A percentile compares a stretch with the other conserved stretches of the same genome.
Evolutionary conservation across 306 rosid genomes (phyloP).

Genomic region (Citrullus mucosospermus): DNA sequence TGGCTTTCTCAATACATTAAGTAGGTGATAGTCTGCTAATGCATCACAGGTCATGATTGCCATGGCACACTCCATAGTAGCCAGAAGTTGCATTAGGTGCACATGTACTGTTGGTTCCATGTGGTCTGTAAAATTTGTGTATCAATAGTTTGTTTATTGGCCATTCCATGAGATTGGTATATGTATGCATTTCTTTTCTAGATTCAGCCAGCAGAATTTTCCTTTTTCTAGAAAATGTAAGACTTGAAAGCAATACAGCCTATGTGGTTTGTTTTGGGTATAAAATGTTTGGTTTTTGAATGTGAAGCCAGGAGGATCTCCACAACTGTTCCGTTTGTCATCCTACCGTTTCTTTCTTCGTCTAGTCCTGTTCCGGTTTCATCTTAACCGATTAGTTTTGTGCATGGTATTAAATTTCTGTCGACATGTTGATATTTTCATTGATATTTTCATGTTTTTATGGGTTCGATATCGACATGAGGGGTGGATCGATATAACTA

Average conservation of each 20-base stretch:
- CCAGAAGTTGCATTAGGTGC: conserved; percentile 6
- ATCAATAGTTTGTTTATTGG: conserved; percentile 10
- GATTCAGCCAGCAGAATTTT: not conserved
- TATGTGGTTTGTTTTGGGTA: conserved; percentile 1
- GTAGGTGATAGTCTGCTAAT: conserved; percentile 7
- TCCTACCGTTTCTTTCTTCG: not conserved
- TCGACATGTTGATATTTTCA: no score
- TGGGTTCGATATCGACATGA: no score
- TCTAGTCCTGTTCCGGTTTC: not conserved
- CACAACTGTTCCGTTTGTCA: not conserved
- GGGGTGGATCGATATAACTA: no score
- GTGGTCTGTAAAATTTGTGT: conserved; percentile 14
- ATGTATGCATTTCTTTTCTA: not conserved
- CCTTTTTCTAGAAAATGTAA: not conserved
- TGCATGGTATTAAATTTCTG: no score
- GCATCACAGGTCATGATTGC: not conserved
- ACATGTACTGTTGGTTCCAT: conserved; percentile 10
- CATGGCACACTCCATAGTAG: not conserved
- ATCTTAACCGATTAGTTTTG: not conserved
- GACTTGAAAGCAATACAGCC: not conserved
- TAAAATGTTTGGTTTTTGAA: not conserved
- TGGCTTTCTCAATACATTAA: conserved; percentile 33
- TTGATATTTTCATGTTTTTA: no score
- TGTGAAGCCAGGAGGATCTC: not conserved
- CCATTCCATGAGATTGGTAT: not conserved